Percentiles rank a stretch among this genome's conserved stretches.
These are phyloP conservation scores for Aspergillus transmontanensis DNA, from an alignment of 2,329 filamentous ascomycete species.

Conservation along the genomic window DNA sequence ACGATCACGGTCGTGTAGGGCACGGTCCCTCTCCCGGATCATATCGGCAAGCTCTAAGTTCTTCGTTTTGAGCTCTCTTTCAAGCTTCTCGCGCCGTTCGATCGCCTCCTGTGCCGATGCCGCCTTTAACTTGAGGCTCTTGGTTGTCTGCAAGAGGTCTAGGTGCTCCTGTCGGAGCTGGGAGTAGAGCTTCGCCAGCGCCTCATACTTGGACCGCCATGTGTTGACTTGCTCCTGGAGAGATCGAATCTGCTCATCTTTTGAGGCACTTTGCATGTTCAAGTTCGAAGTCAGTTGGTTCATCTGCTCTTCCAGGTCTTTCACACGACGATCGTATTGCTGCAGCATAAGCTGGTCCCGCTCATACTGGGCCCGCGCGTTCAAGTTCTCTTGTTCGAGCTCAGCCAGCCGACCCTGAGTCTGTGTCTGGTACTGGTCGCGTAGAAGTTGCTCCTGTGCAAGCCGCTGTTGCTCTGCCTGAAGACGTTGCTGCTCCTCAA, in stretches of 20 bases:
- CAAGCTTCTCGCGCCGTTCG: constrained; percentile 88
- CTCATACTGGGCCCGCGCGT: constrained; percentile 92
- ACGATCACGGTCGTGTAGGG: constrained; percentile 89
- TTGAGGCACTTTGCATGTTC: constrained; percentile 81
- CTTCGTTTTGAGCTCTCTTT: constrained; percentile 98
- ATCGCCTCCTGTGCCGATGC: constrained; percentile 97
- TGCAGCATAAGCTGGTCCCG: constrained; percentile 96
- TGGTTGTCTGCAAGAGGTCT: constrained; percentile 93
- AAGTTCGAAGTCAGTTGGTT: constrained; percentile 79
- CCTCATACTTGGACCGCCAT: constrained; percentile 96
- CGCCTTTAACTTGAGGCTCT: constrained; percentile 92
- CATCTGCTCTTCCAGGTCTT: constrained; percentile 86
- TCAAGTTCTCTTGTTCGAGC: constrained; percentile 91
- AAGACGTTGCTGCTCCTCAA: constrained; percentile 88
- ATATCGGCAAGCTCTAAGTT: constrained; percentile 98
- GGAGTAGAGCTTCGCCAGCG: constrained; percentile 93
- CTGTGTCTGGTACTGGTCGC: constrained; percentile 88
- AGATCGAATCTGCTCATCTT: constrained; percentile 90
- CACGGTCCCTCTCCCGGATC: constrained; percentile 94
- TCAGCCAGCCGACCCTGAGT: constrained; percentile 96
- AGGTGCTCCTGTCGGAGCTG: constrained; percentile 94
- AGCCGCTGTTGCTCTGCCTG: constrained; percentile 86
- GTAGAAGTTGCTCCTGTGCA: constrained; percentile 85
- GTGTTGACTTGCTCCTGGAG: constrained; percentile 97
- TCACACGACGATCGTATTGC: constrained; percentile 93